Base-by-base conservation (phyloP, 805 yeast species). In the Schwanniomyces yamadae region DNA sequence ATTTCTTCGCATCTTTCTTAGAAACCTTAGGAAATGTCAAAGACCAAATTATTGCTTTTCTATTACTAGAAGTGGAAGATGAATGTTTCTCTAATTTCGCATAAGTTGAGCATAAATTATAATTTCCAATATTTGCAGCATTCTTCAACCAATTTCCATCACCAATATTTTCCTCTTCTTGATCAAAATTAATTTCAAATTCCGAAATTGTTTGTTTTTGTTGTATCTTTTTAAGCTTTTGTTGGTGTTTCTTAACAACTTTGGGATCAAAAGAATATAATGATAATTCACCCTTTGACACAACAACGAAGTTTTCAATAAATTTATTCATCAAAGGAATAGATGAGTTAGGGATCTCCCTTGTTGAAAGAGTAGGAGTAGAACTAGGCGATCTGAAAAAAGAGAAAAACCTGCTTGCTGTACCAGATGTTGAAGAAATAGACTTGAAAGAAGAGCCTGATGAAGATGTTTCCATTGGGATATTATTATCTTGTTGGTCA, bases 141-240 rank as follows among this genome's bases (percentile, higher is more conserved):
- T 69, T 76, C 42, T 75, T 76, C 59, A 78, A 66, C 87, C 87
- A 82, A 54, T 79, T 80, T 18, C 87, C 87, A 42, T 78, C 84
- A 15, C 82, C 82, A 5, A 74, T 52, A 14, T 44, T 55, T 13
- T 47, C 53, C 9, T 51, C 51, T 4, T 46, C 49, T 17, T 50
- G 52, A 11, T 48, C 52, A 23, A 42, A 36, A 22, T 26, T 41
- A 7, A 37, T 40, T 10, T 44, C 46, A 15, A 28, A 39, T 31
- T 38, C 17, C 31, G 21, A 21, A 33, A 31, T 21, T 37, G 31
- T 30, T 33, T 48, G 55, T 23, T 46, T 53, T 32, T 48, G 49
- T 28, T 34, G 37, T 11, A 48, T 23, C 30, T 50, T 50, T 42
- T 55, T 57, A 32, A 53, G 27, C 37, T 54, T 59, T 37, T 57